A percentile compares a stretch with the other conserved stretches of the same genome.
phyloP scores from a whole-genome alignment of 176 grass and related monocot species.

The Raddia distichophylla region DNA sequence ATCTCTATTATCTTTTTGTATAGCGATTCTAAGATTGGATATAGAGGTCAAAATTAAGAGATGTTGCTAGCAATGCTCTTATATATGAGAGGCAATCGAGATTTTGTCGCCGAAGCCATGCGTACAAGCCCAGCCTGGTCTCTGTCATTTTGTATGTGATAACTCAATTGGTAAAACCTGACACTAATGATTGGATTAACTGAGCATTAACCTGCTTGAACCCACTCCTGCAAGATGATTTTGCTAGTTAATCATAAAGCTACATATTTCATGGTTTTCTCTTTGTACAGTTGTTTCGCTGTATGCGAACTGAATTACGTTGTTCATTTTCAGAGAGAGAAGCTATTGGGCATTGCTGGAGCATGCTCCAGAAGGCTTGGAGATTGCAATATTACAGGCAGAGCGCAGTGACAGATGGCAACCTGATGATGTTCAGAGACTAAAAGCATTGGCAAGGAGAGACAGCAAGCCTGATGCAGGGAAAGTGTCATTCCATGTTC shows the following conservation, averaged over 20 bases:
- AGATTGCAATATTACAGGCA: slow-evolving; percentile 82
- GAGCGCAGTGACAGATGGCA: slow-evolving; percentile 89
- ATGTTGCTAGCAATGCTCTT: too few relatives aligned
- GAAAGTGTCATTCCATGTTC: slow-evolving; percentile 68
- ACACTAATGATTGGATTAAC: too few relatives aligned
- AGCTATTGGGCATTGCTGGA: slow-evolving; percentile 82
- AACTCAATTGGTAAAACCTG: too few relatives aligned
- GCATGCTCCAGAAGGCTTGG: slow-evolving; percentile 73
- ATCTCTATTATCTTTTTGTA: too few relatives aligned
- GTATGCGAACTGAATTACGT: background rate
- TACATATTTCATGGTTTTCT: background rate
- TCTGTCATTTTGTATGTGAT: too few relatives aligned
- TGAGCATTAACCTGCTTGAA: too few relatives aligned
- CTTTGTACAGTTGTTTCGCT: background rate
- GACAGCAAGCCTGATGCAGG: slow-evolving; percentile 46
- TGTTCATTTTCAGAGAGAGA: slow-evolving; percentile 59
- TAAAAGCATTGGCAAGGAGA: slow-evolving; percentile 66
- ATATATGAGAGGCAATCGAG: too few relatives aligned
- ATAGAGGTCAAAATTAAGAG: too few relatives aligned
- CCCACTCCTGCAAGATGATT: too few relatives aligned
- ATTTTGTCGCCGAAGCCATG: too few relatives aligned
- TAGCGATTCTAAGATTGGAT: too few relatives aligned
- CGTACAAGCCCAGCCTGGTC: too few relatives aligned
- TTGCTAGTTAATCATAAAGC: background rate
- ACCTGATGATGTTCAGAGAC: slow-evolving; percentile 60